Conservation (phyloP, 768 basidiomycete species). For the Rhizopogon rudus region DNA sequence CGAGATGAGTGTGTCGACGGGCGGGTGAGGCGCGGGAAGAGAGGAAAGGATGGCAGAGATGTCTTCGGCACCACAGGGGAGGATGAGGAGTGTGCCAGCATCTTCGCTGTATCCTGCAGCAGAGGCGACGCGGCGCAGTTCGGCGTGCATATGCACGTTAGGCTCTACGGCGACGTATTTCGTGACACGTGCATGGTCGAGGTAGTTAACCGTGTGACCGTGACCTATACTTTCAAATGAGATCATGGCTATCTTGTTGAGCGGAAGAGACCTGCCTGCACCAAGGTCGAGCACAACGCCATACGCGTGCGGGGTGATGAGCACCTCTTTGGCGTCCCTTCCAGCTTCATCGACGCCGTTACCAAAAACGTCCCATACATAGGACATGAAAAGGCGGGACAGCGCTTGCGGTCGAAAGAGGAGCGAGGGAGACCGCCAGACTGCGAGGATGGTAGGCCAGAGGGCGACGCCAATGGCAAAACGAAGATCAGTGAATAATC, state of each 20-base stretch:
- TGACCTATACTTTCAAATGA: constrained; percentile 16
- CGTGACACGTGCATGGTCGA: constrained; percentile 48
- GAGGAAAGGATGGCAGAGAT: constrained; percentile 39
- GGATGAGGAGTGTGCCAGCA: constrained; percentile 50
- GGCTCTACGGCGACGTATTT: constrained; percentile 74
- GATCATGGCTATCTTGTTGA: constrained; percentile 5
- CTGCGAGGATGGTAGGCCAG: constrained; percentile 40
- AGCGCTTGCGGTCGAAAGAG: constrained; percentile 39
- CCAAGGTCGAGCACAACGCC: constrained; percentile 68
- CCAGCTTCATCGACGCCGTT: constrained; percentile 39
- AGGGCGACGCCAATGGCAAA: constrained; percentile 31
- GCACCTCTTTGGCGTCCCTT: constrained; percentile 33
- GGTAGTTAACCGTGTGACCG: constrained; percentile 42
- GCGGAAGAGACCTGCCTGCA: constrained; percentile 40
- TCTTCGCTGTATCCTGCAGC: constrained; percentile 48
- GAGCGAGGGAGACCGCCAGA: constrained; percentile 38
- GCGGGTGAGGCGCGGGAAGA: constrained; percentile 25
- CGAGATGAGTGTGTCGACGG: constrained; percentile 59
- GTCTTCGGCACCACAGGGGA: constrained; percentile 63
- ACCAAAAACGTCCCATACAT: constrained; percentile 52
- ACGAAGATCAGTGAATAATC: constrained; percentile 29
- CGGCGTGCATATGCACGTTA: constrained; percentile 56
- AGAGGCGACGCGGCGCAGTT: constrained; percentile 45
- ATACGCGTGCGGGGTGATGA: constrained; percentile 50
- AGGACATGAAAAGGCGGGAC: constrained; percentile 51